These are phyloP conservation scores for Turritis glabra DNA, from an alignment of 345 rosid genomes.

Conservation along the genomic window DNA sequence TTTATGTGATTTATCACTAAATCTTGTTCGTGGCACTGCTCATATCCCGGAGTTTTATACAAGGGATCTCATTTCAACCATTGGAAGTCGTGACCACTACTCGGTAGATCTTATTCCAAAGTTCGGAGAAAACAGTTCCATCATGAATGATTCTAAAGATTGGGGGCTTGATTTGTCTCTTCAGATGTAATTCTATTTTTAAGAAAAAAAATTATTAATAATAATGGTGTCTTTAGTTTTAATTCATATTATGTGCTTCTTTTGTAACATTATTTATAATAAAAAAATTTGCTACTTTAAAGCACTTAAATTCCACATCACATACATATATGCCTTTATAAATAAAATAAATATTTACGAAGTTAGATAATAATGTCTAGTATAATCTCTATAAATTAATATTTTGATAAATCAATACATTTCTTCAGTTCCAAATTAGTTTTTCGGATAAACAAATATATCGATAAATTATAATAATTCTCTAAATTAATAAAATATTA, in stretches of 20 bases:
- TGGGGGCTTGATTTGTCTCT: slow-evolving; percentile 28
- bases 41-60: slow-evolving; percentile 12
- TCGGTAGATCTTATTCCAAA: slow-evolving; percentile 1
- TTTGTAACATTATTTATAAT: slow-evolving; percentile 11
- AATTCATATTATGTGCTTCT: background rate
- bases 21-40: slow-evolving; percentile 1
- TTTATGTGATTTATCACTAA: slow-evolving; percentile 4
- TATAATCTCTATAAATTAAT: too few relatives aligned
- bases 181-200: background rate
- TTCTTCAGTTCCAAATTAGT: too few relatives aligned
- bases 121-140: background rate
- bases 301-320: background rate
- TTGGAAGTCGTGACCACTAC: slow-evolving; percentile 8
- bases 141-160: background rate
- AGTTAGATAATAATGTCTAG: too few relatives aligned
- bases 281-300: background rate
- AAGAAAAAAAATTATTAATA: background rate
- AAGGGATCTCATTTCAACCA: slow-evolving; percentile 33
- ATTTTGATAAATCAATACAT: background rate
- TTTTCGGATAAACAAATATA: too few relatives aligned
- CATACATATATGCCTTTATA: background rate
- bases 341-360: background rate
- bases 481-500: too few relatives aligned
- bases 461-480: too few relatives aligned
- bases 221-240: background rate